Evolutionary conservation across 805 yeast genomes (phyloP).

Genomic region (Nakazawaea ernobii): DNA sequence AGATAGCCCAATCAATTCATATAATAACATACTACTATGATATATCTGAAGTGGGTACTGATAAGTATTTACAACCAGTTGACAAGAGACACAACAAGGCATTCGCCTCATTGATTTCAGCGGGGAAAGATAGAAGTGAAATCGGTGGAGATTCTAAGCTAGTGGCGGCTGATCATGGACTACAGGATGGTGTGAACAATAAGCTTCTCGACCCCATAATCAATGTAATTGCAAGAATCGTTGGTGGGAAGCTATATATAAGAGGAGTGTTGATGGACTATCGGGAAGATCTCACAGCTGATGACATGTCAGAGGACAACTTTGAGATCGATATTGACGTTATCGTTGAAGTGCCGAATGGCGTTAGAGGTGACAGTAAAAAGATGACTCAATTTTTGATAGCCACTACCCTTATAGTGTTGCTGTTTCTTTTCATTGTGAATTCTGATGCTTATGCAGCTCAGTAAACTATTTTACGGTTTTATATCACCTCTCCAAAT

Average conservation of each 20-base stretch:
- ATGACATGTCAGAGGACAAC: constrained; percentile 4
- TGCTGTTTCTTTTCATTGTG: no score
- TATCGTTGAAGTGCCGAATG: no score
- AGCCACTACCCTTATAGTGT: not conserved
- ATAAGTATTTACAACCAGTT: not conserved
- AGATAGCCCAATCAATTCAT: constrained; percentile 5
- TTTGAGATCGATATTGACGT: constrained; percentile 1
- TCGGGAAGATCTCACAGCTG: constrained; percentile 1
- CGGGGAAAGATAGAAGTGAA: not conserved
- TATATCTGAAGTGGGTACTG: not conserved
- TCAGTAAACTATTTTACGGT: no score
- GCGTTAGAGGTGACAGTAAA: not conserved
- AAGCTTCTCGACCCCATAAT: constrained; percentile 2
- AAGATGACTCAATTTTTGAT: not conserved
- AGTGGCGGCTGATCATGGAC: constrained; percentile 4
- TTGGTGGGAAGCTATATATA: not conserved
- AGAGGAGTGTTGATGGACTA: constrained; percentile 7
- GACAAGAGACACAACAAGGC: constrained; percentile 4
- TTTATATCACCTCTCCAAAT: no score
- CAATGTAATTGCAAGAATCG: constrained; percentile 1
- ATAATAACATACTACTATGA: constrained; percentile 5
- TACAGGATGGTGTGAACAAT: constrained; percentile 7
- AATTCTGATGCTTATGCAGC: no score
- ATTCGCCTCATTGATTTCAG: constrained; percentile 5
- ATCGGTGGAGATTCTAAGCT: not conserved